These are phyloP conservation scores for Colletotrichum sp. DNA, from an alignment of 2,329 filamentous ascomycete genomes.

Conservation along the genomic window DNA sequence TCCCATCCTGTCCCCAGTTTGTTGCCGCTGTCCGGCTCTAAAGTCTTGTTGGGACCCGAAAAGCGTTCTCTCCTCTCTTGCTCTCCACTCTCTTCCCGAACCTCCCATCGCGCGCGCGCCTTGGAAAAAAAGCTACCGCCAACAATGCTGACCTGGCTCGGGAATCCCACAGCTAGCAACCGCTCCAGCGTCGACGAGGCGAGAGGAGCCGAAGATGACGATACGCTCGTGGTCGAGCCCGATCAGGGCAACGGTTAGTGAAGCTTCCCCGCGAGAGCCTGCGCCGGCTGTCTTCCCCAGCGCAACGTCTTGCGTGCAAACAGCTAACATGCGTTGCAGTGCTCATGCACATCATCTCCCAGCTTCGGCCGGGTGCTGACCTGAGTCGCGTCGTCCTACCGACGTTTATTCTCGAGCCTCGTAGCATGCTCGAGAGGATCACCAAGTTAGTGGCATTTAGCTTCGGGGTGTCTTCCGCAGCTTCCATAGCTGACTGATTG, in stretches of 20 bases:
- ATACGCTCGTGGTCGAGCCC: constrained; percentile 84
- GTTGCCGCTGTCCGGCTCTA: not conserved
- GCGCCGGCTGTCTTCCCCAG: not conserved
- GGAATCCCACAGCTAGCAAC: constrained; percentile 44
- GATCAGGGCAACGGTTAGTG: constrained; percentile 91
- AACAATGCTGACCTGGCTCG: constrained; percentile 51
- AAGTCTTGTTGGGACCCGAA: not conserved
- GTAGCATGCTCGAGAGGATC: constrained; percentile 97
- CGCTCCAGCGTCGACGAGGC: constrained; percentile 55
- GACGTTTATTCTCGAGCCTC: constrained; percentile 96
- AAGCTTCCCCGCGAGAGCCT: not conserved
- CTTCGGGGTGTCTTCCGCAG: not conserved
- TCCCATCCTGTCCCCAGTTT: not conserved
- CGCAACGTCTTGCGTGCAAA: not conserved
- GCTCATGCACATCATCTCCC: constrained; percentile 95
- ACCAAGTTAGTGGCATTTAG: constrained; percentile 75
- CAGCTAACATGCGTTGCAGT: constrained; percentile 57
- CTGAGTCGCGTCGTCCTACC: constrained; percentile 92
- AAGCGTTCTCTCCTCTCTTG: constrained; percentile 2
- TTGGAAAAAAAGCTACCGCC: constrained; percentile 3
- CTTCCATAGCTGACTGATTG: not conserved
- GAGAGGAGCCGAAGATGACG: constrained; percentile 61
- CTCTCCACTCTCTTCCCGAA: constrained; percentile 10
- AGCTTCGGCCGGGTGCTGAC: constrained; percentile 93
- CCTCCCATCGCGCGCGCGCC: constrained; percentile 2